phyloP scores from a whole-genome alignment of 139 green algal genomes.

The Chlorella sp. region DNA sequence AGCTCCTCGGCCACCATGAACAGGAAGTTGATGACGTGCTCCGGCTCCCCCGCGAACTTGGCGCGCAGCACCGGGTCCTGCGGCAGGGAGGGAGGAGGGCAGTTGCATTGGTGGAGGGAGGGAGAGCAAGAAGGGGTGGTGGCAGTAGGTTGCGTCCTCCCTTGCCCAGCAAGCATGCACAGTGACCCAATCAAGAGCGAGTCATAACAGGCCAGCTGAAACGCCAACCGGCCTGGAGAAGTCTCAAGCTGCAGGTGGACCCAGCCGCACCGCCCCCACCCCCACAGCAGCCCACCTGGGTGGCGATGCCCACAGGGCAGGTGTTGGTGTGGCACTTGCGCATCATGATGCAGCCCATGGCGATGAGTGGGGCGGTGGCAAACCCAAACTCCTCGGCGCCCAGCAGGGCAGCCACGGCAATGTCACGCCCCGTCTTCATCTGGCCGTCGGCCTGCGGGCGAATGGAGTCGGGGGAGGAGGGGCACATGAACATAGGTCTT shows the following conservation, averaged over 20 bases:
- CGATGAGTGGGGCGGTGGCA: slow-evolving; percentile 95
- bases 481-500: too few species aligned
- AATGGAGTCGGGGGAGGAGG: not conserved
- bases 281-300: slow-evolving; percentile 53
- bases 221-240: too few species aligned
- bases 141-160: too few species aligned
- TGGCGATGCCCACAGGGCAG: slow-evolving; percentile 96
- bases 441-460: slow-evolving; percentile 90
- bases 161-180: too few species aligned
- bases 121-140: too few species aligned
- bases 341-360: slow-evolving; percentile 84
- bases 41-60: slow-evolving; percentile 94
- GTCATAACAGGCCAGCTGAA: too few species aligned
- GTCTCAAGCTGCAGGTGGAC: too few species aligned
- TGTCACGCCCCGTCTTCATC: slow-evolving; percentile 95
- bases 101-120: not conserved
- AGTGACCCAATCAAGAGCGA: too few species aligned
- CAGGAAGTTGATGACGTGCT: slow-evolving; percentile 97
- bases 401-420: slow-evolving; percentile 87
- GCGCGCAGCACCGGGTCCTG: slow-evolving; percentile 95
- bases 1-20: slow-evolving; percentile 98
- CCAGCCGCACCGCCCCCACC: not conserved
- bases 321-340: slow-evolving; percentile 99
- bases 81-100: not conserved
- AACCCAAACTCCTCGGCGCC: slow-evolving; percentile 98